These are phyloP conservation scores for Melaleuca quinquenervia DNA, from an alignment of 345 rosid genomes.

Conservation along the genomic window DNA sequence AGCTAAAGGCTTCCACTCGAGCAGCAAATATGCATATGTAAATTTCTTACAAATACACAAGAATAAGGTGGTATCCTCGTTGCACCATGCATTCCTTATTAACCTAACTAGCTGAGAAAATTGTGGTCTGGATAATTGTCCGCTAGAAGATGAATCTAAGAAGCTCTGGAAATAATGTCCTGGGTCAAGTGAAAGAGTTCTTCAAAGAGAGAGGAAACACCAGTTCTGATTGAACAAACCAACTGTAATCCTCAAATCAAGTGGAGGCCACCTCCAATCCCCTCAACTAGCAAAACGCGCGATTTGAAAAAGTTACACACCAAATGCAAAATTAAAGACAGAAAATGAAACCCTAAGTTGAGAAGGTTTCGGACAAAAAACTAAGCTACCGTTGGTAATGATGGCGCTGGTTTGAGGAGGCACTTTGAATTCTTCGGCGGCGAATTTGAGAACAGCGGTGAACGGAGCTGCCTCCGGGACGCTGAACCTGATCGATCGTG, in stretches of 20 bases:
- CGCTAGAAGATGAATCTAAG: background rate
- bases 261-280: background rate
- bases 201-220: background rate
- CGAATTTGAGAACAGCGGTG: conserved; percentile 90
- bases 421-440: conserved; percentile 96
- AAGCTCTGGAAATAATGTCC: background rate
- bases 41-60: background rate
- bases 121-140: background rate
- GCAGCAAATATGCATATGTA: background rate
- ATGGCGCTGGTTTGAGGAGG: conserved; percentile 99
- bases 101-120: background rate
- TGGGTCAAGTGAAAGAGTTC: background rate
- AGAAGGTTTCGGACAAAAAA: background rate
- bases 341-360: background rate
- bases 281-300: background rate
- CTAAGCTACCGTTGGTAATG: conserved; percentile 75
- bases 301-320: background rate
- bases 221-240: background rate
- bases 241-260: background rate
- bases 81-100: background rate
- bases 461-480: conserved; percentile 98
- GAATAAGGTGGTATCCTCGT: background rate
- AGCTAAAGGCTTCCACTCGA: background rate
- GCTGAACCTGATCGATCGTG: conserved; percentile 52
- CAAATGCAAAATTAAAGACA: background rate